phyloP scores from a whole-genome alignment of 2,329 filamentous ascomycete genomes.

The Diaporthe citriasiana region DNA sequence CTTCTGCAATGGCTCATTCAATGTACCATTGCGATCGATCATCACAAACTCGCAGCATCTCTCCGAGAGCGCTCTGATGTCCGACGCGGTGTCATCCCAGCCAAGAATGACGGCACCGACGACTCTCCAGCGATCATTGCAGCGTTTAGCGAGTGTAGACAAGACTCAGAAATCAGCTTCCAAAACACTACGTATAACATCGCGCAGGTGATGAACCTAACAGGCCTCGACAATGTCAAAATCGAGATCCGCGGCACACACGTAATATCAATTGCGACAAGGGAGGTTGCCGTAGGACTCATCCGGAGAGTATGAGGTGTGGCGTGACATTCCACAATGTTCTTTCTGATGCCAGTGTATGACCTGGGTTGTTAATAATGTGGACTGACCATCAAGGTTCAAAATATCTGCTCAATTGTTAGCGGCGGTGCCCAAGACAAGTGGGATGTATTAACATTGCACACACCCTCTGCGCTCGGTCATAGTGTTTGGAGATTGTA shows the following conservation, averaged over 20 bases:
- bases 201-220: background rate
- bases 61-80: background rate
- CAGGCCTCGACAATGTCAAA: background rate
- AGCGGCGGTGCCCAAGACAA: background rate
- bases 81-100: background rate
- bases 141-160: background rate
- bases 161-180: background rate
- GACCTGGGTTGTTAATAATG: background rate
- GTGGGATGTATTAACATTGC: background rate
- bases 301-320: background rate
- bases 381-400: background rate
- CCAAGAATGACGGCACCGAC: background rate
- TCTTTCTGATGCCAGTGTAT: background rate
- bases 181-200: slow-evolving; percentile 1
- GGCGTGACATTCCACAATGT: background rate
- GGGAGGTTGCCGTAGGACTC: background rate
- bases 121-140: background rate
- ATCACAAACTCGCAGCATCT: background rate
- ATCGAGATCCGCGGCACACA: background rate
- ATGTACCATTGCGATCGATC: background rate
- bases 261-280: background rate
- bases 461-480: background rate
- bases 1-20: background rate
- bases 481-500: background rate
- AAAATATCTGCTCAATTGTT: background rate